Conservation (phyloP, 148 eudicot genomes). For the Cornus kousa region DNA sequence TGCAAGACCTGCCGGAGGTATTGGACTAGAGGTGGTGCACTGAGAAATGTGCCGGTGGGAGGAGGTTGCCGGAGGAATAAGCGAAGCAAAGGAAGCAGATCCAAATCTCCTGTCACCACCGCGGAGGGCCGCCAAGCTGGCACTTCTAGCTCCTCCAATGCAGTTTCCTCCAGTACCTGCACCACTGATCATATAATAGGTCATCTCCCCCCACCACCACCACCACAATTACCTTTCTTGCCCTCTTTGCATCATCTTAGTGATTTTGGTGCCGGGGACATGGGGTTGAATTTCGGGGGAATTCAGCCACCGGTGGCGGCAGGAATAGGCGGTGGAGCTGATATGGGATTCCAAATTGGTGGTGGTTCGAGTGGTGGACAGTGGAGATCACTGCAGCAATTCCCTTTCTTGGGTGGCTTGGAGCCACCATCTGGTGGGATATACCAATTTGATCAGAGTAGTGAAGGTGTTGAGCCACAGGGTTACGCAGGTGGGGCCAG, state of each 20-base stretch:
- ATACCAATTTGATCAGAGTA: neutral
- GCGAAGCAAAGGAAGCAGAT: conserved; percentile 7
- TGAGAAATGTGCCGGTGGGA: conserved; percentile 23
- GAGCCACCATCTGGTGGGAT: neutral
- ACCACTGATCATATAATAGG: neutral
- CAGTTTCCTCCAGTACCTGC: neutral
- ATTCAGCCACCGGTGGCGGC: neutral
- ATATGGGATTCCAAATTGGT: conserved; percentile 1
- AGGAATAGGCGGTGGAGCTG: neutral
- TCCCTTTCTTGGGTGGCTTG: conserved; percentile 3
- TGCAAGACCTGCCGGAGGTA: conserved; percentile 32
- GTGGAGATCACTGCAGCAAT: conserved; percentile 9
- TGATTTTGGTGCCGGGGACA: neutral
- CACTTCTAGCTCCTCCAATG: neutral
- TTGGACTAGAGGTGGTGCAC: conserved; percentile 28
- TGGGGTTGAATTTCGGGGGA: conserved; percentile 4
- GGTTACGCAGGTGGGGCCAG: neutral
- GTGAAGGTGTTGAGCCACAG: neutral
- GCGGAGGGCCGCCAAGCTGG: neutral
- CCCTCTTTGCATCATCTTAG: conserved; percentile 1
- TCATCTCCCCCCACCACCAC: conserved; percentile 5
- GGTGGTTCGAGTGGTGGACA: conserved; percentile 1
- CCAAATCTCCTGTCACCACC: neutral
- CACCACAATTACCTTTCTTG: conserved; percentile 2
- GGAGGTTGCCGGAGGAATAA: conserved; percentile 28